Evolutionary conservation across 352 stramenopile species (phyloP).

Genomic region (Pythium aphanidermatum): DNA sequence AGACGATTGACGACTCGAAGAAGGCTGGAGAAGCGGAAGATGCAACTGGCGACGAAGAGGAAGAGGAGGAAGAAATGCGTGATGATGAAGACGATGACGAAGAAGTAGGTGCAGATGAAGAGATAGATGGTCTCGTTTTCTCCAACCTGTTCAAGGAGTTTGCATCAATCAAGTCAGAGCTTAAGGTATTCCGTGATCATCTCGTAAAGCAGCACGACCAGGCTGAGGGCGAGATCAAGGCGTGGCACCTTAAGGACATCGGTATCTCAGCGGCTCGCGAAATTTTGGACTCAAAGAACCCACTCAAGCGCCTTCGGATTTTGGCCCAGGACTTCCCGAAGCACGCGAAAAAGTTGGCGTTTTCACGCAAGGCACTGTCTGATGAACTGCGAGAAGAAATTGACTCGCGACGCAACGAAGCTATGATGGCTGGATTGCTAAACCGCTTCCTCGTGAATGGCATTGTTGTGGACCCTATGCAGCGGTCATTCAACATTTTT

Average conservation of each 20-base stretch:
- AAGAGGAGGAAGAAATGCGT: conserved; percentile 22
- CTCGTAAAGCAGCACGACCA: conserved; percentile 42
- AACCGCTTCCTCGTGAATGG: conserved; percentile 88
- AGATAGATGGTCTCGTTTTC: conserved; percentile 64
- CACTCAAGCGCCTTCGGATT: conserved; percentile 68
- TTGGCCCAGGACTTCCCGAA: conserved; percentile 89
- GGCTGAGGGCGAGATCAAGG: conserved; percentile 43
- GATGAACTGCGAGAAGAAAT: conserved; percentile 42
- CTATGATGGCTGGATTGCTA: conserved; percentile 24
- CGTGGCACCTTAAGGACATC: conserved; percentile 89
- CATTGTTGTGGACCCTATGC: conserved; percentile 67
- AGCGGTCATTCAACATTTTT: conserved; percentile 90
- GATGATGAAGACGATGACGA: conserved; percentile 32
- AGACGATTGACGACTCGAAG: conserved; percentile 91
- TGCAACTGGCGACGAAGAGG: conserved; percentile 17
- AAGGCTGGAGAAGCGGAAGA: conserved; percentile 28
- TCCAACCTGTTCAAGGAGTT: conserved; percentile 41
- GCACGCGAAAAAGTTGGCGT: conserved; percentile 67
- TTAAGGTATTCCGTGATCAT: conserved; percentile 49
- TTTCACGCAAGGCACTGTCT: conserved; percentile 51
- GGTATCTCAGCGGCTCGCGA: conserved; percentile 71
- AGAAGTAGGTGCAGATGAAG: conserved; percentile 39
- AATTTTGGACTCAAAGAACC: conserved; percentile 68
- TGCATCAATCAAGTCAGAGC: conserved; percentile 30
- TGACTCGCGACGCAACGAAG: conserved; percentile 28